Base-by-base conservation (phyloP, 1,284 basidiomycete species). In the Microbotryomycetes sp. region DNA sequence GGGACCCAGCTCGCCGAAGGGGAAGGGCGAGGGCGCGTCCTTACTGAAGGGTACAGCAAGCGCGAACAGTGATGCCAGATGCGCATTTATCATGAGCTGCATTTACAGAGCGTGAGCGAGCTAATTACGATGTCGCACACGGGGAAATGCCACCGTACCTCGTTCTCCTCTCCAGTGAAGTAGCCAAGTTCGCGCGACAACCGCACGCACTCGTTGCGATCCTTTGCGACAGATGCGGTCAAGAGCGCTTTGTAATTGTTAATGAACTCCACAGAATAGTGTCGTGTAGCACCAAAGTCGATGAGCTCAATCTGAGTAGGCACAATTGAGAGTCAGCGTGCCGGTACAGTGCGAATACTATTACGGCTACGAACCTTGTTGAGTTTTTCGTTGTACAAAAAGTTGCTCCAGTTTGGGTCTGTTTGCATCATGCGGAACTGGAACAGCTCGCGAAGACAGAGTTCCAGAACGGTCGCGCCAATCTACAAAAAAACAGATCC, bases 381-480 rank as follows among this genome's bases (percentile, higher is more conserved):
- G 2, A 84, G 83, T 4, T 76, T 61, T 4, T 80, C 73, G 76
- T 93, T 88, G 84, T 87, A 97, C 29, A 99, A 79, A 78, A 98
- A 98, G 76, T 97, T 98, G 25, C 89, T 89, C 89, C 90, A 97
- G 74, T 99, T 98, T 1, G 96, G 94, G 76, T 98, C 94, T 0
- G 94, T 98, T 76, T 98, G 96, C 96, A 98, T 97, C 51, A 88
- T 79, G 26, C 89, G 81, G 79, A 93, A 96, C 62, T 86, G 80
- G 77, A 97, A 96, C 15, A 97, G 82, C 74, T 98, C 94, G 60
- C 83, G 84, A 47, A 98, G 79, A 72, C 92, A 96, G 3, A 98
- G 81, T 55, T 90, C 86, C 54, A 97, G 81, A 56, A 97, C 83
- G 55, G 85, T 81, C 2, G 81, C 78, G 2, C 92, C 90, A 71